Conservation (phyloP, 2,329 filamentous ascomycete genomes). For the Trichoderma koningiopsis region DNA sequence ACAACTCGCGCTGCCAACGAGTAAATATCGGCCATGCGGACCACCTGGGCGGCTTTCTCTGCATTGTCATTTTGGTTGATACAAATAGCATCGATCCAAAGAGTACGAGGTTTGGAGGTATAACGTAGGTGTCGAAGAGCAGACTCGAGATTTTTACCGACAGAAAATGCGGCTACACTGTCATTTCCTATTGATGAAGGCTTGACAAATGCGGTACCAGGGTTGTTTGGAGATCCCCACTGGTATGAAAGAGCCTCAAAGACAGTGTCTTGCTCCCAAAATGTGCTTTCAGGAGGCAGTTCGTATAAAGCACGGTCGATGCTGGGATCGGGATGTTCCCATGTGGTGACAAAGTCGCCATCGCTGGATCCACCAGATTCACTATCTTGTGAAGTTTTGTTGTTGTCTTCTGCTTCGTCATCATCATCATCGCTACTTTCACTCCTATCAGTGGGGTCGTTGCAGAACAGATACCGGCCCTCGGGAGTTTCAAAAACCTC, state of each 20-base stretch:
- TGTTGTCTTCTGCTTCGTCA: neutral
- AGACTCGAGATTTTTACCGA: neutral
- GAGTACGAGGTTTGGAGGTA: conserved; percentile 13
- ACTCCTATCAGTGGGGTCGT: neutral
- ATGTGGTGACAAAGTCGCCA: neutral
- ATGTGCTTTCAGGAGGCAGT: neutral
- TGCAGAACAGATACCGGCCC: neutral
- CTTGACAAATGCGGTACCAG: neutral
- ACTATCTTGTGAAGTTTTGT: neutral
- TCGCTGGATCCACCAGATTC: neutral
- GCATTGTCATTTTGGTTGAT: conserved; percentile 31
- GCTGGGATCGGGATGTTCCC: neutral
- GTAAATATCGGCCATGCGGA: conserved; percentile 38
- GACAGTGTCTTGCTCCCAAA: neutral
- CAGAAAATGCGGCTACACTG: neutral
- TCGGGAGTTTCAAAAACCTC: neutral
- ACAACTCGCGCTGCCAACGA: conserved; percentile 9
- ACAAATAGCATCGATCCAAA: conserved; percentile 36
- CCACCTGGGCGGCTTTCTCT: conserved; percentile 35
- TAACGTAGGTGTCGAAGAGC: neutral
- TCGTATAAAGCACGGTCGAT: neutral
- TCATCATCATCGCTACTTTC: neutral
- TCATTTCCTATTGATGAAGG: neutral
- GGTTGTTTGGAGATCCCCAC: neutral
- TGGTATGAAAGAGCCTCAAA: neutral